Base-by-base conservation (phyloP, 495 filamentous ascomycete genomes). In the Trichoderma gamsii region DNA sequence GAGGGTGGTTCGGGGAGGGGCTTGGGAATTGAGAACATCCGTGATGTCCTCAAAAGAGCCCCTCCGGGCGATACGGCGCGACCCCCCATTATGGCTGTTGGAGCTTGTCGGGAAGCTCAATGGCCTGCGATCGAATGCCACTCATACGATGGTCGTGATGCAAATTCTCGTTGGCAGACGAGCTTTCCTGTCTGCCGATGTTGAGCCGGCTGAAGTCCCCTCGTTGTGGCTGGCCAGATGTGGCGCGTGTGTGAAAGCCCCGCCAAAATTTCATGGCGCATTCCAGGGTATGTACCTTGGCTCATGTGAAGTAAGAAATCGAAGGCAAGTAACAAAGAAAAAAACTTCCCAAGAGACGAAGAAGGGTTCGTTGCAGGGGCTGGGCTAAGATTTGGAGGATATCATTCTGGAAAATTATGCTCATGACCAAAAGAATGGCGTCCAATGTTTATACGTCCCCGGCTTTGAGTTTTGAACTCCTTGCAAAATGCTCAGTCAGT, bases 401-500 rank as follows among this genome's bases (percentile, higher is more conserved):
- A 41, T 65, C 0, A 21, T 52, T n/a, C 3, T 9, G 21, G 16
- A 7, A 25, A 29, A 51, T 64, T 61, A 79, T 74, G 75, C 75
- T 71, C 70, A 74, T 72, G 68, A 72, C 71, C 61, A 75, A 74
- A 75, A 82, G 77, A 69, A 82, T 83, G 81, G 77, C 79, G 66
- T 78, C 77, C 61, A 77, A 82, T 71, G 64, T 81, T 77, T 67
- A 77, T 76, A 79, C 78, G 23, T 80, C 80, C 12, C 72, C 76
- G 8, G 93, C 93, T 56, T 84, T 97, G 74, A 90, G 84, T 1
- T 96, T 92, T 73, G 91, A 96, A 69, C 84, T 93, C 38, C 77
- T 91, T 65, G 90, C 88, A 32, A 88, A 88, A 76, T 97, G 93
- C 79, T 94, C 92, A 65, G 92, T 95, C 80, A 77, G 87, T 78